Evolutionary conservation across 257 asterid genomes (phyloP), one percentile per base, ranked within the genome.

Genomic region (Nicotiana otophora): DNA sequence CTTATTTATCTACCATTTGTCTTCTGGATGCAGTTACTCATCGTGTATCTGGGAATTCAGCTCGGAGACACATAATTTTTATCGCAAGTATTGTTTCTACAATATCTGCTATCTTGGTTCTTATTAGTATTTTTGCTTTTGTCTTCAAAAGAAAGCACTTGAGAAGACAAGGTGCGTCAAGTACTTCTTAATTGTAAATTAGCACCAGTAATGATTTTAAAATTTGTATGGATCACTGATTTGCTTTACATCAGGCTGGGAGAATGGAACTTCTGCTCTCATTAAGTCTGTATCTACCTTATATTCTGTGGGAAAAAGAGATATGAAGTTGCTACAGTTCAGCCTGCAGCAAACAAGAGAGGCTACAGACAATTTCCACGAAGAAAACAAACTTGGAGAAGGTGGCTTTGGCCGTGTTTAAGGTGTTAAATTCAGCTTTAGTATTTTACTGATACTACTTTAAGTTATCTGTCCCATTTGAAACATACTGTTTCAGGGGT

Each of bases 401-500:
- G 85, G 85, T 6, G 85, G 85, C 26, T 83, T 83, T 77, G 82
- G 82, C 4, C 85, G 85, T 77, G 28, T 83, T 76, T 66, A 83
- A 77, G 85, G 85, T 83, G 70, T 48, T 61, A 16, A 78, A 55
- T 10, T 72, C 57, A 54, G 3, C 3, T 39, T 4, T 16, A 2
- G 15, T 39, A 12, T 48, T 23, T 23, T 54, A 48, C 39, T 53
- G 77, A 26, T 55, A 16, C 16, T 46, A 12, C 54, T 69, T 66
- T 51, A 16, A 39, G 74, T 36, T 3, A 69, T 69, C 1, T 17
- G 6, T 36, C 55, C 39, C 57, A 36, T 69, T 39, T 69, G 60
- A 19, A 1, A 14, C 5, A 34, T 54, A 20, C 51, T 14, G 61
- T 55, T 34, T 16, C 82, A 87, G 88, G 90, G 87, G 0, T 61